Base-by-base conservation (phyloP, 2,329 filamentous ascomycete genomes). In the Dactylellina leptospora region DNA sequence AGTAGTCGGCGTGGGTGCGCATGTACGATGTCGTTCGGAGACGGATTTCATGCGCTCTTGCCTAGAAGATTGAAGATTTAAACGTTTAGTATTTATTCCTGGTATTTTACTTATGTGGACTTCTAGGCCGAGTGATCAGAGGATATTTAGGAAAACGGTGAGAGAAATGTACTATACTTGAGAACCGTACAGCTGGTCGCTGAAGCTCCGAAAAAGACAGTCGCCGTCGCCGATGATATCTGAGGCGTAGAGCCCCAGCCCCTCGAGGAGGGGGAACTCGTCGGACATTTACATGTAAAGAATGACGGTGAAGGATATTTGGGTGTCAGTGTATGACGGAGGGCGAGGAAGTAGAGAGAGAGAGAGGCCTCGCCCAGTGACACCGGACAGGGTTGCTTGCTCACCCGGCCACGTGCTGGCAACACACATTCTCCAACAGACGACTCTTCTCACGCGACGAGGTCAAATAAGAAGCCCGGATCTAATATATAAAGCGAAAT, bases 191-290 rank as follows among this genome's bases (percentile, higher is more conserved):
- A 76, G 74, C 64, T 77, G 76, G 59, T 77, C 75, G 56, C 75
- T 76, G 42, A 74, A 55, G 62, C 75, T 75, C 72, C 75, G 74
- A 70, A 76, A 76, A 55, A 75, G 74, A 75, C 62, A 81, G 84
- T 82, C 83, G 87, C 87, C 87, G 80, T 89, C 87, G 69, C 86
- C 87, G 73, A 81, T 81, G 51, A 86, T 88, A 38, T 85, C 80
- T 62, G 83, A 80, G 66, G 84, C 84, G 80, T 88, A 88, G 61
- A 89, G 81, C 75, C 85, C 85, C 75, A 84, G 80, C 70, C 81
- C 81, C 55, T 82, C 81, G 71, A 90, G 82, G 74, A 86, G 80
- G 74, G 84, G 84, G 75, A 86, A 86, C 78, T 85, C 84, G 74
- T 81, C 80, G 64, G 75, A 74, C 68, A 72, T 72, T 72, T 72